Evolutionary conservation across 495 filamentous ascomycete species (phyloP).

Genomic region (Xylaria palmicola): DNA sequence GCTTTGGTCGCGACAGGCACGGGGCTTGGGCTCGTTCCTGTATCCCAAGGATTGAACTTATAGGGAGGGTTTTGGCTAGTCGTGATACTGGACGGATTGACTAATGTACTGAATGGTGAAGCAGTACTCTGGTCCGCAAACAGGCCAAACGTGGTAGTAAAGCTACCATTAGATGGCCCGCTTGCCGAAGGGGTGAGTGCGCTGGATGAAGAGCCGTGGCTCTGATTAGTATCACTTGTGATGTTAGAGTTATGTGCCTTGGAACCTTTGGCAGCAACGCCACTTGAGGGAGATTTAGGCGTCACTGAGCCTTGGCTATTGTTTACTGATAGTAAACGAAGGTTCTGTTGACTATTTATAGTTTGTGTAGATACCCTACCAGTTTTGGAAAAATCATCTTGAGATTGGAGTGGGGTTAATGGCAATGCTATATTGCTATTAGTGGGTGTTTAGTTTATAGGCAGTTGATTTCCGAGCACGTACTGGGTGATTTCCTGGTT

Average conservation of each 20-base stretch:
- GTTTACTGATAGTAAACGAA: background rate
- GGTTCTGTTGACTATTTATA: background rate
- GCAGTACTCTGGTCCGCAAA: too few species aligned
- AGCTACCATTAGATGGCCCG: background rate
- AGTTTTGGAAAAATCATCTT: background rate
- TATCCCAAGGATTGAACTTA: too few species aligned
- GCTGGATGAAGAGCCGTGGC: background rate
- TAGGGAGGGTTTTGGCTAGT: too few species aligned
- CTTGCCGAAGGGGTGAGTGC: background rate
- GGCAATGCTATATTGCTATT: background rate
- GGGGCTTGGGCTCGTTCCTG: too few species aligned
- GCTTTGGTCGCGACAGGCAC: too few species aligned
- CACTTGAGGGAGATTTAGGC: background rate
- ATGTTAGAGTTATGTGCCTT: background rate
- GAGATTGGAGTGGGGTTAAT: background rate
- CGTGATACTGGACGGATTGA: background rate
- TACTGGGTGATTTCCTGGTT: constrained; percentile 2
- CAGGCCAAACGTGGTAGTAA: background rate
- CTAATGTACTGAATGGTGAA: background rate
- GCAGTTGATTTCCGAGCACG: background rate
- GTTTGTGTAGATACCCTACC: background rate
- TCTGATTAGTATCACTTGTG: background rate
- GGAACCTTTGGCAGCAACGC: background rate
- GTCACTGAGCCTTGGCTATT: background rate
- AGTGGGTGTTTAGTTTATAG: background rate